Base-by-base conservation (phyloP, 345 rosid species). In the Citrus trifoliata region DNA sequence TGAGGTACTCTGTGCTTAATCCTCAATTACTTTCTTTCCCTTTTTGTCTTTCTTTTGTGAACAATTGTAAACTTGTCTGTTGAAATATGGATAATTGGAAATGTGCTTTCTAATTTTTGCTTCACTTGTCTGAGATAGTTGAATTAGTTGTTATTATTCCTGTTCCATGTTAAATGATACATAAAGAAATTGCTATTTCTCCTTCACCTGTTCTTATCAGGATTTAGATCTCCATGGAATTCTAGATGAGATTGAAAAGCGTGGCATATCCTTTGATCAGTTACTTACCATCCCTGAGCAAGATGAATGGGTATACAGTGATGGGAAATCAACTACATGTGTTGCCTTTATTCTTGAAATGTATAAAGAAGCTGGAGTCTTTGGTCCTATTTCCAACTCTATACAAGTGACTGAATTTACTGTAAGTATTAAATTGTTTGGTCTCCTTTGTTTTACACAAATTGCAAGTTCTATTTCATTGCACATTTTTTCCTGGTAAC, bases 401-500 rank as follows among this genome's bases (percentile, higher is more conserved):
- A 82, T 97, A 82, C 98, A 94, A 94, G 98, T 94, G 37, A 94
- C 99, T 28, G 98, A 96, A 75, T 96, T 96, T 87, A 94, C 98
- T 7, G 99, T 93, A 79, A 85, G 95, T 83, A 42, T 53, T 65
- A 18, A 4, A 28, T 64, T 25, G 35, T 66, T 60, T 2, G n/a
- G 18, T 8, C 22, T 76, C 32, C 10, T 56, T 67, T 76, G 30
- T 30, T 32, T 3, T n/a, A 5, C 40, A 35, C 38, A 16, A 14
- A 19, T 67, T 76, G 3, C 22, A 51, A 67, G 55, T 78, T 35
- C 58, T 2, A 37, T 77, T 55, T 21, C 37, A 67, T 13, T 10
- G 63, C 62, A 64, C 21, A 25, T 37, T 35, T 40, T 22, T 71
- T 56, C 28, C 61, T 77, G 1, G 28, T 80, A 21, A 59, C 81